Evolutionary conservation across 352 stramenopile species (phyloP).

Genomic region (Pythium guiyangense): DNA sequence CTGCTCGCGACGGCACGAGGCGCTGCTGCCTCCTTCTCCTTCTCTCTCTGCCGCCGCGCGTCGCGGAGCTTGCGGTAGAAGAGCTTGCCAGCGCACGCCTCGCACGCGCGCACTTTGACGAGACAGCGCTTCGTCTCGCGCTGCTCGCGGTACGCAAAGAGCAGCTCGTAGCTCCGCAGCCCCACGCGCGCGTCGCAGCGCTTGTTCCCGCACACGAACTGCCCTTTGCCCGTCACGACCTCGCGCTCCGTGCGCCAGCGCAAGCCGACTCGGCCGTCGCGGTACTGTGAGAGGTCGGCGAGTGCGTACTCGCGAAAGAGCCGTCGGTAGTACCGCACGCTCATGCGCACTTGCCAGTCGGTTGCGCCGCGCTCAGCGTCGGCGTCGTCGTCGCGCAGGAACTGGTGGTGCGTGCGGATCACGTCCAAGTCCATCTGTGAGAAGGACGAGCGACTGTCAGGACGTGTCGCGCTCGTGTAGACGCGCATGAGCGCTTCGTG

Average conservation of each 20-base stretch:
- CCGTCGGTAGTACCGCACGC: slow-evolving; percentile 76
- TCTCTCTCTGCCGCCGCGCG: slow-evolving; percentile 15
- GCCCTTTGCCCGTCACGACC: slow-evolving; percentile 70
- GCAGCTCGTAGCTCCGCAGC: slow-evolving; percentile 74
- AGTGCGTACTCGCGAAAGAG: slow-evolving; percentile 85
- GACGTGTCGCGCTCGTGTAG: slow-evolving; percentile 18
- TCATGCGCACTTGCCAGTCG: slow-evolving; percentile 81
- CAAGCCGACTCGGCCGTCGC: slow-evolving; percentile 63
- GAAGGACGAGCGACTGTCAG: slow-evolving; percentile 1
- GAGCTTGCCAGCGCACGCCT: slow-evolving; percentile 54
- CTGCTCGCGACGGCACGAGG: background rate
- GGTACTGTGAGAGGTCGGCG: slow-evolving; percentile 57
- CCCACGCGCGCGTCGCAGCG: slow-evolving; percentile 33
- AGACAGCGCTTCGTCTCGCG: slow-evolving; percentile 59
- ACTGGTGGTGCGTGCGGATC: slow-evolving; percentile 59
- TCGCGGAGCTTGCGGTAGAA: slow-evolving; percentile 54
- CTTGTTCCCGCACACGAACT: slow-evolving; percentile 79
- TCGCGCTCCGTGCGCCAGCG: slow-evolving; percentile 79
- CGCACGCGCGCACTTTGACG: slow-evolving; percentile 75
- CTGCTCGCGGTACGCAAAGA: slow-evolving; percentile 76
- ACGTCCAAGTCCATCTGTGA: slow-evolving; percentile 33
- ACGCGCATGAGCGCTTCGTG: slow-evolving; percentile 53
- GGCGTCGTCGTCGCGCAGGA: slow-evolving; percentile 67
- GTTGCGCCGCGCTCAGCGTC: slow-evolving; percentile 36
- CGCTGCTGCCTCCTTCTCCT: slow-evolving; percentile 7